These are phyloP conservation scores for Monilinia laxa DNA, from an alignment of 2,329 filamentous ascomycete species.

Conservation along the genomic window DNA sequence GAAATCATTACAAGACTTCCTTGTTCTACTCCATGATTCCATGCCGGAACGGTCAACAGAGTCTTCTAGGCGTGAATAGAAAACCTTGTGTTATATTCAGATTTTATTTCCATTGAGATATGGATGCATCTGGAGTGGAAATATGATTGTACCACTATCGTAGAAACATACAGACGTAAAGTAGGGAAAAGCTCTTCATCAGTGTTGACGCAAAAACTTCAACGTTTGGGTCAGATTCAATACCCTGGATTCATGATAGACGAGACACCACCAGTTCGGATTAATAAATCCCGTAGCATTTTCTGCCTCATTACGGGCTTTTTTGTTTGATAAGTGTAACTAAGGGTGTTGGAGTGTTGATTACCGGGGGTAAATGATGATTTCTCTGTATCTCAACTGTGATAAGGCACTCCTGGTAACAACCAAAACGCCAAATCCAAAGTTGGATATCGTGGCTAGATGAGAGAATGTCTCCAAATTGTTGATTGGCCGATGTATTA, in stretches of 20 bases:
- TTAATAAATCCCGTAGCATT: background rate
- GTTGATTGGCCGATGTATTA: too few relatives aligned
- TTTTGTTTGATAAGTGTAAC: background rate
- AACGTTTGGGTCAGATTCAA: background rate
- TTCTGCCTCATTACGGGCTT: background rate
- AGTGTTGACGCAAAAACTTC: background rate
- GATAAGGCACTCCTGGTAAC: background rate
- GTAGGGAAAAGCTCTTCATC: background rate
- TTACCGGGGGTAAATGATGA: background rate
- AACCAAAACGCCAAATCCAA: too few relatives aligned
- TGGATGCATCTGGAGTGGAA: background rate
- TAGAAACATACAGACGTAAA: background rate
- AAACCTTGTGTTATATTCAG: background rate
- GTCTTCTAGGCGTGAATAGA: background rate
- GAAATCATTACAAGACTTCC: background rate
- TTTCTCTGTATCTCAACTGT: background rate
- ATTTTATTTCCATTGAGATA: background rate
- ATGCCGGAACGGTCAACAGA: fast-evolving
- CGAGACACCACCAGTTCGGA: background rate
- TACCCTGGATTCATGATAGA: too few relatives aligned
- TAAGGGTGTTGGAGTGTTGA: background rate
- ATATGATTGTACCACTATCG: background rate
- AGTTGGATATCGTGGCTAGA: too few relatives aligned
- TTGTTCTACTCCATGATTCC: background rate
- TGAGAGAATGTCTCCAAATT: too few relatives aligned